A percentile compares a stretch with the other conserved stretches of the same genome.
Evolutionary conservation across 2,329 filamentous ascomycete genomes (phyloP).

Genomic region (Aspergillus quadricinctus): DNA sequence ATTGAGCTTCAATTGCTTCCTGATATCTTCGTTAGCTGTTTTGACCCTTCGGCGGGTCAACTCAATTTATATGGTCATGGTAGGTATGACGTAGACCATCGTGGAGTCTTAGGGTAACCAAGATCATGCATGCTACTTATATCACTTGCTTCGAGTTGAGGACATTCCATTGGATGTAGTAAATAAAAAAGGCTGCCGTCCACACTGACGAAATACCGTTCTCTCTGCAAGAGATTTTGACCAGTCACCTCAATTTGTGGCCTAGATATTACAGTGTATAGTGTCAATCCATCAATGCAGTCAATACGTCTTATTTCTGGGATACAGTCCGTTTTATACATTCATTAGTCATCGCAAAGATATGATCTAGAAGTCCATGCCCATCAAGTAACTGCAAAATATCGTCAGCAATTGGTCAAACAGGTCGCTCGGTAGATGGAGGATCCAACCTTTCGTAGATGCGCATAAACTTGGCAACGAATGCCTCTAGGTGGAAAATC

Average conservation of each 20-base stretch:
- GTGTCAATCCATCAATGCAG: background rate
- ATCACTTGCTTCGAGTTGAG: too few relatives aligned
- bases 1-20: background rate
- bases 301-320: background rate
- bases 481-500: constrained; percentile 96
- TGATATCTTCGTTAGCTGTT: background rate
- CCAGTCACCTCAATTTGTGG: background rate
- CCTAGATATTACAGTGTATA: background rate
- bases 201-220: background rate
- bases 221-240: background rate
- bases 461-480: constrained; percentile 98
- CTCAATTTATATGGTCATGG: background rate
- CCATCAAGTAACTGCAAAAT: constrained; percentile 57
- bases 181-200: background rate
- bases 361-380: constrained; percentile 61
- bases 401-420: constrained; percentile 32
- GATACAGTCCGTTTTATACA: constrained; percentile 16
- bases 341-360: constrained; percentile 24
- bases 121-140: background rate
- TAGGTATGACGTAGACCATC: constrained; percentile 10
- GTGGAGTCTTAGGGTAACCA: background rate
- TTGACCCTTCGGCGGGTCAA: background rate
- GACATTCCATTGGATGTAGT: background rate
- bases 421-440: background rate
- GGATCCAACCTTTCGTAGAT: constrained; percentile 76